Conservation (phyloP, 805 yeast species). For the Huiozyma naganishii region DNA sequence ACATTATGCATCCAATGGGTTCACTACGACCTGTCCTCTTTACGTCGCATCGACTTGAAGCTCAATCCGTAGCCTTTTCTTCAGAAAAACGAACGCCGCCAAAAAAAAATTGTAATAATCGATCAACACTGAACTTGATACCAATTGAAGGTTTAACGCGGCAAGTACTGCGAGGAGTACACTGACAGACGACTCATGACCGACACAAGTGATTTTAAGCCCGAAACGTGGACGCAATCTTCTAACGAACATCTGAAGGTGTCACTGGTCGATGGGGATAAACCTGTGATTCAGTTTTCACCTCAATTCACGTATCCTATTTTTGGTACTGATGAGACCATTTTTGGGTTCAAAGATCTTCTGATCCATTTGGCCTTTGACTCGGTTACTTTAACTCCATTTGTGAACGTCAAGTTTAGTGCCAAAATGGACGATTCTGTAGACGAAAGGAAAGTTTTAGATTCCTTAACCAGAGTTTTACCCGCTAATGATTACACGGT, state of each 20-base stretch:
- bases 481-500: constrained; percentile 47
- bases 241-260: constrained; percentile 59
- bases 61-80: no score
- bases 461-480: constrained; percentile 43
- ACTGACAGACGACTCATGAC: neutral
- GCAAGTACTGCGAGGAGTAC: no score
- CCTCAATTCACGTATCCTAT: constrained; percentile 88
- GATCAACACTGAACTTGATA: no score
- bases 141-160: no score
- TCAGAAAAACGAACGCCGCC: no score
- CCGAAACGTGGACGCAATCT: constrained; percentile 66
- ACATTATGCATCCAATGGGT: no score
- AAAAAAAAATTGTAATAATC: no score
- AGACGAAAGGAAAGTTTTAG: constrained; percentile 41
- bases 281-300: constrained; percentile 48
- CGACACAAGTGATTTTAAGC: constrained; percentile 31
- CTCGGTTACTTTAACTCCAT: constrained; percentile 61
- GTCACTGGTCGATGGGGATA: constrained; percentile 49
- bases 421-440: constrained; percentile 42
- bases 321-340: constrained; percentile 82
- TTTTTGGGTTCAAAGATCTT: constrained; percentile 72
- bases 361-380: constrained; percentile 63
- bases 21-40: no score
- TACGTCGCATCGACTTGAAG: no score
- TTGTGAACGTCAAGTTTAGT: constrained; percentile 47